Conservation (phyloP, 345 rosid species). For the Salix arbutifolia region DNA sequence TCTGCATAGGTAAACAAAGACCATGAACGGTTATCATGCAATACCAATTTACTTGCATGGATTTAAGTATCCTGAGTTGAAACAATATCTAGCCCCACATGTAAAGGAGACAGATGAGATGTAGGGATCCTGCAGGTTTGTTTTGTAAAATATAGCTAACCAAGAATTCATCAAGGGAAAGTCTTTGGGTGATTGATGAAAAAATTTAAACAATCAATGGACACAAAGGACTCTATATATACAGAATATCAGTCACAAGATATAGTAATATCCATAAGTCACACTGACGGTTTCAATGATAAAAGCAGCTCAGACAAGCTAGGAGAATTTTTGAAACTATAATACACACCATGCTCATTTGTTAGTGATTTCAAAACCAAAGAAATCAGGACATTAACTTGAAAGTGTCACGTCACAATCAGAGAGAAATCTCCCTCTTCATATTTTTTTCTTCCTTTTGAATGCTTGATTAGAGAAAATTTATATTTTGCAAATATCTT, state of each 20-base stretch:
- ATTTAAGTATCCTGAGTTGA: not conserved
- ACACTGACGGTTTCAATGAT: not conserved
- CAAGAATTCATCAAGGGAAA: not conserved
- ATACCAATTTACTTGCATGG: not conserved
- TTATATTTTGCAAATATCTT: too few relatives aligned
- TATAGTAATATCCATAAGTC: not conserved
- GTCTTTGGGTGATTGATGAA: not conserved
- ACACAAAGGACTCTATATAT: not conserved
- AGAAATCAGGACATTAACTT: not conserved
- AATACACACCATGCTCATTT: not conserved
- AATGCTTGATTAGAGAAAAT: not conserved
- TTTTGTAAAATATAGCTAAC: not conserved
- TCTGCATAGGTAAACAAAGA: conserved; percentile 43
- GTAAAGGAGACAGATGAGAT: not conserved
- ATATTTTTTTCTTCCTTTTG: too few relatives aligned
- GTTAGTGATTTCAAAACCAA: not conserved
- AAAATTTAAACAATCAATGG: not conserved
- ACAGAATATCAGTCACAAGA: not conserved
- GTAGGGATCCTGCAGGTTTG: not conserved
- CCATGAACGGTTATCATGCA: not conserved
- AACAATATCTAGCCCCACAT: not conserved
- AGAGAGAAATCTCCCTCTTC: too few relatives aligned
- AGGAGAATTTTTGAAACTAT: not conserved
- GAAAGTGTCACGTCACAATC: not conserved
- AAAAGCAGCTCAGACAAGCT: not conserved